Percentiles rank a stretch among this genome's conserved stretches.
These are phyloP conservation scores for Umbilicus rupestris DNA, from an alignment of 164 flowering plant genomes.

Conservation along the genomic window DNA sequence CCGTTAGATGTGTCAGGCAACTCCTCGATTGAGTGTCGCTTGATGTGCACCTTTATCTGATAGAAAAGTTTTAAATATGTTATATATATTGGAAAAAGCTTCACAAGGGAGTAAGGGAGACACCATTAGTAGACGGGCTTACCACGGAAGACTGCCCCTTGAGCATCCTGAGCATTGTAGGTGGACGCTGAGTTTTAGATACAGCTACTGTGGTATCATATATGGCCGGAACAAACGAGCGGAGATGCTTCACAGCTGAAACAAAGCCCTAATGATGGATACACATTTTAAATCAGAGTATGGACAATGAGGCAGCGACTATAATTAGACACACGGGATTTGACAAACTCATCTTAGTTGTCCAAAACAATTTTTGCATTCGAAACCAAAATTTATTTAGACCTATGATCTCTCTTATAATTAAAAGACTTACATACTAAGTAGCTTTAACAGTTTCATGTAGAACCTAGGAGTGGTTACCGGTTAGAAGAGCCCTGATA, in stretches of 20 bases:
- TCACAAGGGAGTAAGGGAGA: background rate
- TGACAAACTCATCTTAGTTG: background rate
- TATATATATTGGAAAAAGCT: conserved; percentile 2
- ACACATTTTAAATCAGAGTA: background rate
- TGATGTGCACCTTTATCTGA: conserved; percentile 79
- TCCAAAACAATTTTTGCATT: background rate
- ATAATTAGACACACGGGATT: background rate
- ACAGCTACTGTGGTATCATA: conserved; percentile 85
- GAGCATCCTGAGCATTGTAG: conserved; percentile 80
- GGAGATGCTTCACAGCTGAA: conserved; percentile 74
- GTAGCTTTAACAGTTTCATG: too few relatives aligned
- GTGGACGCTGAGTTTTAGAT: conserved; percentile 60
- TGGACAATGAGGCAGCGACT: background rate
- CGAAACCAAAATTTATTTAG: too few relatives aligned
- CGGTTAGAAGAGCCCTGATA: background rate
- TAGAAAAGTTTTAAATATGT: background rate
- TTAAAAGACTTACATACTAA: too few relatives aligned
- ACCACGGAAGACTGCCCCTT: conserved; percentile 87
- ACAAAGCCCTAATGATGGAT: conserved; percentile 70
- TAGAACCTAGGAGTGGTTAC: background rate
- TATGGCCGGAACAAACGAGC: conserved; percentile 87
- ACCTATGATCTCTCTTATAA: too few relatives aligned
- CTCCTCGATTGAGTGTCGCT: conserved; percentile 53
- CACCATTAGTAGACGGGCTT: conserved; percentile 14
- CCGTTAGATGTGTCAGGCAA: conserved; percentile 50